Evolutionary conservation across 2,329 filamentous ascomycete genomes (phyloP).

Genomic region (Emmonsiellopsis sp.): DNA sequence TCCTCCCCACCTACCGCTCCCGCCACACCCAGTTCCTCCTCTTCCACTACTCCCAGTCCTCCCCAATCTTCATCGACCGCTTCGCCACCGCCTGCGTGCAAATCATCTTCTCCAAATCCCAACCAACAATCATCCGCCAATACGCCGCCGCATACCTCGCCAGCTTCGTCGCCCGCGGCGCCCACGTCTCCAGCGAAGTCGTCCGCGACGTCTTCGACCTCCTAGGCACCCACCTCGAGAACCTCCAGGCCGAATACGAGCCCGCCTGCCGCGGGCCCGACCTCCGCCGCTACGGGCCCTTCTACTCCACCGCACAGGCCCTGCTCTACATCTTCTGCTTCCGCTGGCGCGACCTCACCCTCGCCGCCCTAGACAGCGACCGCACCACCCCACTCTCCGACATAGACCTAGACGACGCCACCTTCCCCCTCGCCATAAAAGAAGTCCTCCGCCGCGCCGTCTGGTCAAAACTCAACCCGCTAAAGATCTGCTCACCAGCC

Average conservation of each 20-base stretch:
- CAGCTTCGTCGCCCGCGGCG: conserved; percentile 86
- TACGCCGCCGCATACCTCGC: conserved; percentile 86
- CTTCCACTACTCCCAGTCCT: conserved; percentile 86
- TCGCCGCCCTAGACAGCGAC: conserved; percentile 46
- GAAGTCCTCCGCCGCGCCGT: conserved; percentile 68
- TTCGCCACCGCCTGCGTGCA: conserved; percentile 73
- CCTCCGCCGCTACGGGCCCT: conserved; percentile 69
- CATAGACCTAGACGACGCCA: conserved; percentile 57
- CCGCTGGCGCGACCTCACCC: conserved; percentile 81
- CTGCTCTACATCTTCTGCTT: conserved; percentile 96
- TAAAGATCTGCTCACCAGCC: conserved; percentile 83
- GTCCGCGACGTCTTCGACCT: conserved; percentile 77
- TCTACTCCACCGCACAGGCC: conserved; percentile 83
- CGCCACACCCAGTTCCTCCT: conserved; percentile 91
- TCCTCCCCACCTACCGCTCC: conserved; percentile 83
- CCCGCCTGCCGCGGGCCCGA: conserved; percentile 72
- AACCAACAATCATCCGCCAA: conserved; percentile 65
- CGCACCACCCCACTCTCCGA: conserved; percentile 46
- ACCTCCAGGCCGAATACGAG: conserved; percentile 64
- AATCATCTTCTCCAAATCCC: conserved; percentile 59
- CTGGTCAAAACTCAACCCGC: conserved; percentile 80
- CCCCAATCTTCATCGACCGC: conserved; percentile 65
- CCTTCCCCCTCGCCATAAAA: conserved; percentile 67
- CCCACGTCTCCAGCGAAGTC: conserved; percentile 63
- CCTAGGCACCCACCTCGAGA: conserved; percentile 67